Percentiles rank a stretch among this genome's conserved stretches.
These are phyloP conservation scores for Fusarium burgessii DNA, from an alignment of 2,329 filamentous ascomycete genomes.

Conservation along the genomic window DNA sequence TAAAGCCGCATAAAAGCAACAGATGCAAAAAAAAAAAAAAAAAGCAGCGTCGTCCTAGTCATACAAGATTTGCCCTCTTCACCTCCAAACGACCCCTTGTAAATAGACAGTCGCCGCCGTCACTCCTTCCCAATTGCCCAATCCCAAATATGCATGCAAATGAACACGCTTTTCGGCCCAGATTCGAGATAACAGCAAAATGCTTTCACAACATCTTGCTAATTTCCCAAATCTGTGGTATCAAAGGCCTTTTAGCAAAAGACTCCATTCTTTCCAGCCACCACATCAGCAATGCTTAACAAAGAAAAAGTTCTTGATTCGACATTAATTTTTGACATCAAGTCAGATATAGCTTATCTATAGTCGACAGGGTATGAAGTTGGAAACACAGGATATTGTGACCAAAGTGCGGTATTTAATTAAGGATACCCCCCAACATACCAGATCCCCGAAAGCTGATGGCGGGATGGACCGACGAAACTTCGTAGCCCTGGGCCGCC, in stretches of 20 bases:
- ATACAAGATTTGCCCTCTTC: slow-evolving; percentile 48
- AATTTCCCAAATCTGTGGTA: slow-evolving; percentile 46
- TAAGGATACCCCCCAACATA: slow-evolving; percentile 75
- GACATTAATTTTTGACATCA: slow-evolving; percentile 44
- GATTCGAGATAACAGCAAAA: slow-evolving; percentile 50
- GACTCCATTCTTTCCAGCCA: slow-evolving; percentile 48
- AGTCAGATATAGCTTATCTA: slow-evolving; percentile 36
- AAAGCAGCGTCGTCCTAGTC: slow-evolving; percentile 48
- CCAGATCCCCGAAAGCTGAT: slow-evolving; percentile 67
- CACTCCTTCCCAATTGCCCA: slow-evolving; percentile 48
- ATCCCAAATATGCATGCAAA: slow-evolving; percentile 58
- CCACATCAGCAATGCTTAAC: slow-evolving; percentile 42
- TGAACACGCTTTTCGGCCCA: slow-evolving; percentile 56
- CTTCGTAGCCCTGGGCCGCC: slow-evolving; percentile 61
- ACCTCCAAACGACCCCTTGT: slow-evolving; percentile 28
- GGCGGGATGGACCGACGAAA: slow-evolving; percentile 61
- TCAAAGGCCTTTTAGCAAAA: slow-evolving; percentile 49
- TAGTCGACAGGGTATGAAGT: slow-evolving; percentile 39
- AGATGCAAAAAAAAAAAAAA: slow-evolving; percentile 38
- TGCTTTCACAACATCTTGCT: slow-evolving; percentile 50
- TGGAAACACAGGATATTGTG: slow-evolving; percentile 31
- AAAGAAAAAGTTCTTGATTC: slow-evolving; percentile 47
- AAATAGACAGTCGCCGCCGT: slow-evolving; percentile 46
- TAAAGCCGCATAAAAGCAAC: slow-evolving; percentile 34
- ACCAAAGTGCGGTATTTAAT: slow-evolving; percentile 53